Conservation (phyloP, 345 rosid species). For the Syzygium oleosum region DNA sequence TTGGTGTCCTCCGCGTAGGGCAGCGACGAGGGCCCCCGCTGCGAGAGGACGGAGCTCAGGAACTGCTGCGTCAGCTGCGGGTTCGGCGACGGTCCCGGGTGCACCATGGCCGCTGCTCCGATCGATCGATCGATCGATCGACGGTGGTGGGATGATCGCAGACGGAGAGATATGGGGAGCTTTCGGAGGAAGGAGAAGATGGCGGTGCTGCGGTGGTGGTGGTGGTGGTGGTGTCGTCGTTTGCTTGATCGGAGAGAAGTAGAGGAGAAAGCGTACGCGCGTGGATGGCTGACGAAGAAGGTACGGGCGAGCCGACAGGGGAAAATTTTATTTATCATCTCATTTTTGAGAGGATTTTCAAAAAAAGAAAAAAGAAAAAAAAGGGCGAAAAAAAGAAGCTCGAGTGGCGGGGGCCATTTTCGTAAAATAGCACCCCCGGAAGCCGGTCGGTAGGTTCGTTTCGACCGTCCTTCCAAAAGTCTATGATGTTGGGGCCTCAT, state of each 20-base stretch:
- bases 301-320: neutral
- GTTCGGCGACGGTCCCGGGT: conserved; percentile 12
- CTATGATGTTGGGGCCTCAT: no score
- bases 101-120: neutral
- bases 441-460: no score
- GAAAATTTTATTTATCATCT: neutral
- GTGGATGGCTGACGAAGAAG: neutral
- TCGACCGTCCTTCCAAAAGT: no score
- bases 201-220: neutral
- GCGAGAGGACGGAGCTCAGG: conserved; percentile 73
- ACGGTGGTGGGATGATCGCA: neutral
- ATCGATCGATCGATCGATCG: neutral
- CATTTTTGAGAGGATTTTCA: no score
- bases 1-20: conserved; percentile 78
- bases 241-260: neutral
- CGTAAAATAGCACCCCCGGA: no score
- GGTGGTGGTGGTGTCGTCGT: rapidly evolving
- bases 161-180: neutral
- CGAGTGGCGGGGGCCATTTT: no score
- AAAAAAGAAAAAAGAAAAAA: no score
- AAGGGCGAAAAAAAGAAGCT: no score
- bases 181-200: neutral
- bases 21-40: conserved; percentile 72
- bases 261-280: neutral
- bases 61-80: conserved; percentile 63